Evolutionary conservation across 2,329 filamentous ascomycete species (phyloP), one percentile per base, ranked within the genome.

Genomic region (Blumeria hordei): DNA sequence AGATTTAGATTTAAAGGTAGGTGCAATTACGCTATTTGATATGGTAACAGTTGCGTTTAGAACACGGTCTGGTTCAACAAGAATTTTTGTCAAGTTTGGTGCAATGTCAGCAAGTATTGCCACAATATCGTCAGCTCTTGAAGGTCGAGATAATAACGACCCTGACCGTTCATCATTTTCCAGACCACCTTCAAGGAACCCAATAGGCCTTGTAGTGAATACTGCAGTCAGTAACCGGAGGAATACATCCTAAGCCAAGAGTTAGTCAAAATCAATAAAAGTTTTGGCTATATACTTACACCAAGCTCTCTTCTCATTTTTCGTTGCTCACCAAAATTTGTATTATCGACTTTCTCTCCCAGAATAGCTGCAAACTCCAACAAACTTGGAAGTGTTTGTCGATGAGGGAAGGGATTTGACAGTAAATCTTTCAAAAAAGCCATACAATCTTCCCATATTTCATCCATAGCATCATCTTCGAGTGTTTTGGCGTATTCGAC

Each of bases 401-500:
- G 76, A 69, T 98, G 90, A 2, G 92, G 92, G 63, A 98, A 87
- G 0, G 92, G 93, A 64, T 98, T 98, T 28, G 83, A 80, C 33
- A 98, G 73, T 33, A 98, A 76, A 65, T 98, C 93, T 59, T 81
- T 83, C 57, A 96, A 68, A 67, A 98, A 98, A 0, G 83, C 78
- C 63, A 88, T 87, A 66, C 90, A 98, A 65, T 98, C 90, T 43
- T 81, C 75, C 92, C 92, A 98, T 52, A 98, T 94, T 68, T 98
- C 92, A 63, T 98, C 92, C 76, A 95, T 90, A 14, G 92, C 85
- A 70, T 98, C 92, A 63, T 98, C 92, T 64, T 98, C 92, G 11
- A 96, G 73, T 0, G 88, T 92, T 34, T 78, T 78, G 0, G 88
- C 83, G 67, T 98, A 98, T 58, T 92, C 85, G 7, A 94, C 85